Evolutionary conservation across 345 rosid genomes (phyloP).

Genomic region (Rhodamnia rubescens): DNA sequence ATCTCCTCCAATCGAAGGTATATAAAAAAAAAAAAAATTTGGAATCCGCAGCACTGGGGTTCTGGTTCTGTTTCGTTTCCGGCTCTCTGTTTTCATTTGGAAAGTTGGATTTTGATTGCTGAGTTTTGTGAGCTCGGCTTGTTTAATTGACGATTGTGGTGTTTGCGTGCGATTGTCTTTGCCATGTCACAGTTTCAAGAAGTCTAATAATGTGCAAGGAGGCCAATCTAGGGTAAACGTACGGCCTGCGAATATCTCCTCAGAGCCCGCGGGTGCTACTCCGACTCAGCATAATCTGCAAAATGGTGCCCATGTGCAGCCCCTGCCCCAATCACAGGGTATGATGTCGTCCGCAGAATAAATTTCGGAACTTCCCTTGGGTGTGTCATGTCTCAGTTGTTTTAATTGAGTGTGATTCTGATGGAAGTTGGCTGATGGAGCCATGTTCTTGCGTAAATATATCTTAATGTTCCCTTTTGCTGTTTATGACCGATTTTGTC

Average conservation of each 20-base stretch:
- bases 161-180: not conserved
- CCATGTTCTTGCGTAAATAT: not conserved
- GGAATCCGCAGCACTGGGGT: not conserved
- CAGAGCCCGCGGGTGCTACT: conserved; percentile 17
- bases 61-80: not conserved
- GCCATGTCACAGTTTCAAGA: conserved; percentile 41
- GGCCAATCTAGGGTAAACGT: conserved; percentile 50
- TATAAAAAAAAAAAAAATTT: too few species aligned
- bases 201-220: conserved; percentile 61
- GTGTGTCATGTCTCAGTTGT: not conserved
- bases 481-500: not conserved
- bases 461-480: not conserved
- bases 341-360: not conserved
- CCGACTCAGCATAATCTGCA: conserved; percentile 27
- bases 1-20: conserved; percentile 58
- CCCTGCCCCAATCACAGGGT: conserved; percentile 52
- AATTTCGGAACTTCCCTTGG: not conserved
- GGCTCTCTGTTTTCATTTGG: not conserved
- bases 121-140: not conserved
- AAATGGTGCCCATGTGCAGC: conserved; percentile 36
- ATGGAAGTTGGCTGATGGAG: not conserved
- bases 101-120: not conserved
- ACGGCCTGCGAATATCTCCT: conserved; percentile 22
- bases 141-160: not conserved
- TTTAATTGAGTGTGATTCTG: not conserved